Evolutionary conservation across 495 filamentous ascomycete genomes (phyloP), one percentile per base, ranked within the genome.

Genomic region (Lasiosphaeris hirsuta): DNA sequence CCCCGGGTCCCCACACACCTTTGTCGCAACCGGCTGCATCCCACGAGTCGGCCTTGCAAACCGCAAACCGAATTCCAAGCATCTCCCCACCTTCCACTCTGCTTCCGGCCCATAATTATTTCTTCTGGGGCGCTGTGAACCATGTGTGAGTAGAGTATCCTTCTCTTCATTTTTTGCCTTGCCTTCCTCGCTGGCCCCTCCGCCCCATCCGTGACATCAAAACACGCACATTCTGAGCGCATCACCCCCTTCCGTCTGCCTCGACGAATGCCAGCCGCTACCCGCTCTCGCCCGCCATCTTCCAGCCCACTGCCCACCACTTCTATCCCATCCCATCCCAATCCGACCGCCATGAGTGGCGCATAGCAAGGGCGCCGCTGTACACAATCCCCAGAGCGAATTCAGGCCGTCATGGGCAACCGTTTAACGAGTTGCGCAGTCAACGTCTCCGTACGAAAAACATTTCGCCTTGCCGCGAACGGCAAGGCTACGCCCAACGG

Each of bases 361-460:
- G 51, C 51, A 54, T 44, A 42, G 51, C 37, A 30, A 42, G 53
- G 23, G 53, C 53, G 53, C 53, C 36, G 10, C n/a, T 15, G 35
- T 41, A 10, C 51, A 40, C 18, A 19, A 30, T 30, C 11, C 7
- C 36, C 0, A 3, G 23, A 17, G 18, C 14, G 14, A 30, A 17
- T 19, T n/a, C 7, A 33, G 39, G n/a, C 38, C 42, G 42, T 55
- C 42, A 55, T 45, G 34, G 40, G 30, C 42, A 55, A 2, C 18
- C n/a, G 33, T 42, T 37, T 55, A 55, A 46, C 42, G 37, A 46
- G 11, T 35, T 11, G 54, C 40, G 43, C 35, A 55, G 53, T 55
- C 35, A 55, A 55, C 53, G 42, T 55, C 41, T 19, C 17, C 10
- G 53, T 55, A 18, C 53, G 53, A 23, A 55, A 55, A 47, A 47